phyloP scores from a whole-genome alignment of 1,284 basidiomycete genomes.

The Stereum hirsutum region DNA sequence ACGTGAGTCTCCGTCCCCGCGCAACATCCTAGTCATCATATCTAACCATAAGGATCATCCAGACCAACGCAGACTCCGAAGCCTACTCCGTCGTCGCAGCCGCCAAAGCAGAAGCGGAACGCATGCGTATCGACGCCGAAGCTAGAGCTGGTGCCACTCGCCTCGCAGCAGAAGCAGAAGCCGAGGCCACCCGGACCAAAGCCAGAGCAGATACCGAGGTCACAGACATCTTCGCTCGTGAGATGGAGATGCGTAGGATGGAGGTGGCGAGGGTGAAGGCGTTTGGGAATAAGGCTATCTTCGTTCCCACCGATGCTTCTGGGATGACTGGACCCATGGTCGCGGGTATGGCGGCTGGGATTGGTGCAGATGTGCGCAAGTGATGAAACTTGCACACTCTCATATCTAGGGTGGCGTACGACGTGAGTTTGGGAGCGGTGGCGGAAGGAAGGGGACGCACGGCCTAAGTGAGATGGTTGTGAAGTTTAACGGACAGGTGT shows the following conservation, averaged over 20 bases:
- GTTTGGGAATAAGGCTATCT: slow-evolving; percentile 62
- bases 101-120: slow-evolving; percentile 67
- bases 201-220: slow-evolving; percentile 54
- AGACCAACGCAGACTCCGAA: slow-evolving; percentile 64
- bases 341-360: slow-evolving; percentile 52
- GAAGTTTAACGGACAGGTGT: no score
- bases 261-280: slow-evolving; percentile 57
- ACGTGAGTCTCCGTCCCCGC: slow-evolving; percentile 24
- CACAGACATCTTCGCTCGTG: slow-evolving; percentile 56
- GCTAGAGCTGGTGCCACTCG: slow-evolving; percentile 67
- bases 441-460: no score
- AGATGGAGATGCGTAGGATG: slow-evolving; percentile 61
- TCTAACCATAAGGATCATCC: no score
- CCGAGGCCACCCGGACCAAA: slow-evolving; percentile 55
- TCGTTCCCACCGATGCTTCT: slow-evolving; percentile 54
- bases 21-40: neutral
- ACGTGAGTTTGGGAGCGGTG: no score
- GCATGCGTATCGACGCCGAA: slow-evolving; percentile 59
- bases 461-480: no score
- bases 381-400: no score
- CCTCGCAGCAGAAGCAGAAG: slow-evolving; percentile 64
- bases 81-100: slow-evolving; percentile 65
- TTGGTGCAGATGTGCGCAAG: slow-evolving; percentile 34
- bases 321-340: slow-evolving; percentile 56
- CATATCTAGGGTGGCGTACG: no score